These are phyloP conservation scores for Linum usitatissimum DNA, from an alignment of 345 rosid genomes.

Conservation along the genomic window DNA sequence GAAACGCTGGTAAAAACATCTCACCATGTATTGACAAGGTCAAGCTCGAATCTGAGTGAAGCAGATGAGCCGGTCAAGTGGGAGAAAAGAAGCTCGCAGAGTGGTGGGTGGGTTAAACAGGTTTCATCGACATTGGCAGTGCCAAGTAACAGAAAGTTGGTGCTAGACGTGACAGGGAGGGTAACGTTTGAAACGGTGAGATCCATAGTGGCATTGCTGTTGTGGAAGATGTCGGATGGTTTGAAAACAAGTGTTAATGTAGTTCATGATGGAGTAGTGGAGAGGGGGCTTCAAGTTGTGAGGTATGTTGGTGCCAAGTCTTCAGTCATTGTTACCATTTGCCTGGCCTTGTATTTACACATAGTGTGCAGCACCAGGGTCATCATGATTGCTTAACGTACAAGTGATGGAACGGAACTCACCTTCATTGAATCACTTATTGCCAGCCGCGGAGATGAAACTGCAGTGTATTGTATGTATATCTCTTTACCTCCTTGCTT, in stretches of 20 bases:
- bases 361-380: slow-evolving; percentile 35
- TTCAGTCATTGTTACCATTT: slow-evolving; percentile 56
- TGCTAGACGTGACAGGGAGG: slow-evolving; percentile 88
- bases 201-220: slow-evolving; percentile 44
- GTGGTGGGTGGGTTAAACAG: slow-evolving; percentile 39
- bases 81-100: slow-evolving; percentile 8
- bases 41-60: slow-evolving; percentile 18
- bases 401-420: neutral
- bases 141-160: slow-evolving; percentile 66
- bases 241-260: slow-evolving; percentile 36
- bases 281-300: slow-evolving; percentile 53
- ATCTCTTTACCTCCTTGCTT: too few species aligned
- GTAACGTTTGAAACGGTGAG: slow-evolving; percentile 66
- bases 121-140: slow-evolving; percentile 52
- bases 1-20: slow-evolving; percentile 76
- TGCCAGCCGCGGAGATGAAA: neutral
- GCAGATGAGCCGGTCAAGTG: slow-evolving; percentile 7
- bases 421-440: neutral
- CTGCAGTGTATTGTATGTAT: neutral
- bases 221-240: slow-evolving; percentile 54
- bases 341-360: slow-evolving; percentile 71
- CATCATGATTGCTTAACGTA: slow-evolving; percentile 34
- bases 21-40: slow-evolving; percentile 51
- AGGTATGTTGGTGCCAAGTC: slow-evolving; percentile 63
- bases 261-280: slow-evolving; percentile 47